Conservation (phyloP, 192 early-diverging fungal species). For the Entomortierella lignicola region DNA sequence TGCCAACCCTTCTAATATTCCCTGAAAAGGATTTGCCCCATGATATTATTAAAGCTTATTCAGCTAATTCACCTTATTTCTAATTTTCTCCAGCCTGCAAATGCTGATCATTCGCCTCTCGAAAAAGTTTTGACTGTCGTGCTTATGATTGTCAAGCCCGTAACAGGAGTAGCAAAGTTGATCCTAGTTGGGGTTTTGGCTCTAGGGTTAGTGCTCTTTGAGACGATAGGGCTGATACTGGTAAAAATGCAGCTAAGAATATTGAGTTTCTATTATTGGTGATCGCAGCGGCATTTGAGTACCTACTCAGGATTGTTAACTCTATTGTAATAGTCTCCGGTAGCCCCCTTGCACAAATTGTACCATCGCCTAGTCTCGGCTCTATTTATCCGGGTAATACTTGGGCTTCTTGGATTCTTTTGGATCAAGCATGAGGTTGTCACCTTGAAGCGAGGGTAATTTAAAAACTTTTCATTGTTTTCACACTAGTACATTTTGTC, state of each 20-base stretch:
- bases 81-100: slow-evolving; percentile 55
- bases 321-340: slow-evolving; percentile 24
- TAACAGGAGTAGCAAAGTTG: slow-evolving; percentile 58
- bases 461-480: background rate
- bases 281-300: no score
- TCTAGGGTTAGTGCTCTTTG: slow-evolving; percentile 55
- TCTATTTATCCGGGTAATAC: slow-evolving; percentile 64
- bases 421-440: slow-evolving; percentile 72
- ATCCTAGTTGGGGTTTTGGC: slow-evolving; percentile 48
- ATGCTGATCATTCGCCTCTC: slow-evolving; percentile 53
- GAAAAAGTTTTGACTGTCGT: slow-evolving; percentile 37
- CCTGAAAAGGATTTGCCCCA: no score
- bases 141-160: slow-evolving; percentile 59
- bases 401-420: slow-evolving; percentile 82
- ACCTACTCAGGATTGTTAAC: no score
- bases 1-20: background rate
- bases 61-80: background rate
- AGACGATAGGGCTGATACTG: slow-evolving; percentile 57
- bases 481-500: background rate
- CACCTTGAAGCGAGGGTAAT: slow-evolving; percentile 76
- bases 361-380: slow-evolving; percentile 53
- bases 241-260: no score
- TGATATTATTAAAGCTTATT: background rate
- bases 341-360: slow-evolving; percentile 46
- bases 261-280: no score